Evolutionary conservation across 768 basidiomycete species (phyloP), one percentile per base, ranked within the genome.

Genomic region (Phallus indusiatus): DNA sequence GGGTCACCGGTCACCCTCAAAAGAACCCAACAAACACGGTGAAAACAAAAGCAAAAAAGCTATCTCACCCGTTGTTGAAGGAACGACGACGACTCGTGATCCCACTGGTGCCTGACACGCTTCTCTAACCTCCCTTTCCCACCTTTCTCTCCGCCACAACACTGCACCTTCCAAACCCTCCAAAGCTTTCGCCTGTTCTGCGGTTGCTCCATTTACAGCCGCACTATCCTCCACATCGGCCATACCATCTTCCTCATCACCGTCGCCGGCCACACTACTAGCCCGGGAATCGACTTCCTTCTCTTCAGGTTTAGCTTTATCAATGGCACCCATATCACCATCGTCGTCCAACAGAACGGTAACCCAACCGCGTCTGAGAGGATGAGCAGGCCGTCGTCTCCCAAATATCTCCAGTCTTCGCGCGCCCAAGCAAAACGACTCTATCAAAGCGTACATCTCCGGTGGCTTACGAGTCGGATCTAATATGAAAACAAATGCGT

Each of bases 391-490:
- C 18, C 57, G 57, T 35, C 57, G 57, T 2, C 82, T 81, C 0
- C 90, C 92, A 63, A 94, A 97, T 12, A 99, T 73, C 68, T 98
- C 93, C 14, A 99, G 82, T 2, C 96, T 83, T 16, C 95, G 85
- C 0, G 88, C 80, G 5, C 94, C 96, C 53, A 96, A 85, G 68
- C 94, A 98, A 70, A 99, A 98, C 70, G 95, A 97, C 72, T 99
- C 96, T 68, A 98, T 88, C 47, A 99, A 80, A 5, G 87, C 86
- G 73, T 97, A 94, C 77, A 94, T 89, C 70, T 98, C 95, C 17
- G 94, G 93, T 0, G 96, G 96, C 72, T 92, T 92, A 48, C 84
- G 81, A 1, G 82, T 85, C 1, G 90, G 89, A 71, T 95, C 93
- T 69, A 62, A 24, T 22, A 36, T 5, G 34, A 20, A 18, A 36